Conservation (phyloP, 208 protist species). For the Trypanosoma conorhini region DNA sequence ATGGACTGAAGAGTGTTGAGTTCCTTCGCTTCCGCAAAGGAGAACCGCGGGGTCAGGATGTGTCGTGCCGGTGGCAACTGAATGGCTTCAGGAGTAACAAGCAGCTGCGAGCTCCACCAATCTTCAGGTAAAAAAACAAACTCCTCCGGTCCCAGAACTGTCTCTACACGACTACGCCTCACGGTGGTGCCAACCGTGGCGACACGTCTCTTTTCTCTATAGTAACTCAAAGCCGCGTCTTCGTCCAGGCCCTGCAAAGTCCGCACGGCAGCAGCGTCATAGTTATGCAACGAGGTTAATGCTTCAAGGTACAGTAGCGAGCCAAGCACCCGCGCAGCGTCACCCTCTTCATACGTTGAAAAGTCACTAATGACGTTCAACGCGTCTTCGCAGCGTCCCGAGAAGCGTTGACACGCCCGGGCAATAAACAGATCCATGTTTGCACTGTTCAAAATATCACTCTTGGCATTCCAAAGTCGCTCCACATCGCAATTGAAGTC, state of each 20-base stretch:
- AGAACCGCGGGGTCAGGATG: constrained; percentile 69
- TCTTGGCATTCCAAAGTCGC: constrained; percentile 43
- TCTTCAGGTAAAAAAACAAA: constrained; percentile 57
- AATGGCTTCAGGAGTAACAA: constrained; percentile 33
- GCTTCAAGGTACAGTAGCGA: constrained; percentile 58
- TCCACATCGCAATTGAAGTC: constrained; percentile 50
- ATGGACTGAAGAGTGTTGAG: constrained; percentile 49
- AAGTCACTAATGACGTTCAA: constrained; percentile 43
- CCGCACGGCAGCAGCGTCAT: constrained; percentile 42
- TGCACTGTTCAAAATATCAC: constrained; percentile 33
- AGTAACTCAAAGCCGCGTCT: constrained; percentile 25
- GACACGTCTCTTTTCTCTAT: constrained; percentile 17
- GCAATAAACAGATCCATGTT: constrained; percentile 60
- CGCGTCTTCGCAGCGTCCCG: constrained; percentile 54
- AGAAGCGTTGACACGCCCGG: constrained; percentile 51
- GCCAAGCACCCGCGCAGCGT: constrained; percentile 37
- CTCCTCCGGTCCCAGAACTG: constrained; percentile 56
- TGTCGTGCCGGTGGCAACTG: constrained; percentile 66
- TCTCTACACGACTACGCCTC: constrained; percentile 6
- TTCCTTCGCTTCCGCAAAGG: constrained; percentile 60
- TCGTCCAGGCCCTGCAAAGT: constrained; percentile 33
- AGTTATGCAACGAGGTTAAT: constrained; percentile 31
- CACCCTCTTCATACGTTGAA: constrained; percentile 37
- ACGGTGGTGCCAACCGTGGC: constrained; percentile 28
- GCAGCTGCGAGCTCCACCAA: constrained; percentile 39